phyloP scores from a whole-genome alignment of 1,284 basidiomycete genomes.

The Tilletia walkeri region DNA sequence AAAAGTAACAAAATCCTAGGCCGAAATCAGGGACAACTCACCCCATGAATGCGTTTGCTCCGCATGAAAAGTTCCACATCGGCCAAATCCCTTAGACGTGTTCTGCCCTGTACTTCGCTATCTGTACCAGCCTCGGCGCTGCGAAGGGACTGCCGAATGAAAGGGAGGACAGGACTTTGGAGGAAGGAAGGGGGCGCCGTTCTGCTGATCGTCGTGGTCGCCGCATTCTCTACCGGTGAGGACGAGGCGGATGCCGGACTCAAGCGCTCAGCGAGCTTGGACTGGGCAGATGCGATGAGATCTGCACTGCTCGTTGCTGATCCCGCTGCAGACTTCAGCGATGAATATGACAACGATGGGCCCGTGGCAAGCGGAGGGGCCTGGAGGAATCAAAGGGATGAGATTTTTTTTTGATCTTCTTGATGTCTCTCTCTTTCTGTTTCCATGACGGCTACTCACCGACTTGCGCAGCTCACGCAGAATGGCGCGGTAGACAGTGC shows the following conservation, averaged over 20 bases:
- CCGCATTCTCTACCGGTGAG: background rate
- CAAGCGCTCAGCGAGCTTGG: conserved; percentile 1
- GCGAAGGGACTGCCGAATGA: conserved; percentile 2
- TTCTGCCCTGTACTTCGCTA: background rate
- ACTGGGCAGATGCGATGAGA: conserved; percentile 7
- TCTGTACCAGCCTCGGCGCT: background rate
- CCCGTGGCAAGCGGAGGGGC: background rate
- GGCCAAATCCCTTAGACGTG: background rate
- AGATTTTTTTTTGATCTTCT: no score
- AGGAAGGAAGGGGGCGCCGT: background rate
- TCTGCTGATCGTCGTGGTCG: background rate
- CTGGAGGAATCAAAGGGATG: background rate
- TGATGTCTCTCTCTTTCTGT: no score
- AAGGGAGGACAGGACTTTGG: conserved; percentile 6
- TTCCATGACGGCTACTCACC: background rate
- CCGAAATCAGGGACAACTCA: background rate
- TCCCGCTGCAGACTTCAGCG: background rate
- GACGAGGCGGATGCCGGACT: background rate
- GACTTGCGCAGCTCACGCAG: conserved; percentile 15
- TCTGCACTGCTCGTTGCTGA: conserved; percentile 8
- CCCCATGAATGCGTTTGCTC: conserved; percentile 14
- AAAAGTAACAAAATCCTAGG: background rate
- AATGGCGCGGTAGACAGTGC: conserved; percentile 11
- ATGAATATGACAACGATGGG: background rate
- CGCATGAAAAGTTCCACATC: conserved; percentile 16